Conservation (phyloP, 305 asterid genomes). For the Solanum hybrid region DNA sequence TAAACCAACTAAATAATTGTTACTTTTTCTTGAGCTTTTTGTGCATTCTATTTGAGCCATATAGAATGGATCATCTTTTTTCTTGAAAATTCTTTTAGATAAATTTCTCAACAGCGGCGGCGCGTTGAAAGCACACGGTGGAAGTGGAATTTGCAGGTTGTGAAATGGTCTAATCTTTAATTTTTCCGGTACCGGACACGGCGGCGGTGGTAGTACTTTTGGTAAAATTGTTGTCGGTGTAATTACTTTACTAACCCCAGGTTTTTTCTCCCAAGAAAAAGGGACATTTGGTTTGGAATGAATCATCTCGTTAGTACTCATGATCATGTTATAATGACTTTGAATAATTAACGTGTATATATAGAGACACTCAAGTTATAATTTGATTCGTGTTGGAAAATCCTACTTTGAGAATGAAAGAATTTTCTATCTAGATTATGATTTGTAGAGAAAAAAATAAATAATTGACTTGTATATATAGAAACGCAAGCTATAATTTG, state of each 20-base stretch:
- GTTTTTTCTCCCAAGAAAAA: slow-evolving; percentile 57
- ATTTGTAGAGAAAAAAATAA: not conserved
- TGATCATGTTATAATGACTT: not conserved
- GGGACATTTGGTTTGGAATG: slow-evolving; percentile 44
- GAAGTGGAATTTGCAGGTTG: slow-evolving; percentile 40
- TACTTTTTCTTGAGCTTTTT: slow-evolving; percentile 25
- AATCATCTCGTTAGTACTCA: slow-evolving; percentile 12
- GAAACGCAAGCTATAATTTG: accelerated
- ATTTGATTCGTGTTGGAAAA: not conserved
- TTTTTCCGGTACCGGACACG: slow-evolving; percentile 13
- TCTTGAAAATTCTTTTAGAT: slow-evolving; percentile 19
- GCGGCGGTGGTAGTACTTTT: slow-evolving; percentile 35
- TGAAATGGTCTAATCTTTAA: slow-evolving; percentile 13
- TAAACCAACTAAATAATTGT: not conserved
- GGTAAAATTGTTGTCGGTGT: not conserved
- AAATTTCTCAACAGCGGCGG: slow-evolving; percentile 12
- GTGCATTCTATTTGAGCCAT: slow-evolving; percentile 49
- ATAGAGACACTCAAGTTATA: not conserved
- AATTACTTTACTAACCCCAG: slow-evolving; percentile 39
- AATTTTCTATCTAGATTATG: not conserved
- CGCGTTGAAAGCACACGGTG: slow-evolving; percentile 41
- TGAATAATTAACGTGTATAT: not conserved
- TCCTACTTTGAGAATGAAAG: not conserved
- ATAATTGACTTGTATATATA: not conserved
- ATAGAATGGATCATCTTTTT: slow-evolving; percentile 35